Conservation (phyloP, 2,329 filamentous ascomycete genomes). For the Penicillium sp. region DNA sequence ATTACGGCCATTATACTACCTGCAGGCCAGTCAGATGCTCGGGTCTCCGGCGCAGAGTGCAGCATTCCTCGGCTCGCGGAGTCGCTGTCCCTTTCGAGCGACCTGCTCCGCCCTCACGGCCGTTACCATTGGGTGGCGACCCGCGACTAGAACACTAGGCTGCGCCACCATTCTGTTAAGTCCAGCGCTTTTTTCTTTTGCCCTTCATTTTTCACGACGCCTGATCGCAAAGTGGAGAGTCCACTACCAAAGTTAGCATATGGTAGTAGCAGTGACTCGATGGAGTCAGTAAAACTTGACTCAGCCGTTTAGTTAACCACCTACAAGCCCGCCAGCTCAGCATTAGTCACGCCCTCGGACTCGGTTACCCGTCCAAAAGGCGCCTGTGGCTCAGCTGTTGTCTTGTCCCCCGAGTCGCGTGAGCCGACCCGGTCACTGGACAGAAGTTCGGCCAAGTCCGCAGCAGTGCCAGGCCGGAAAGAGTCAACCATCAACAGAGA, state of each 20-base stretch:
- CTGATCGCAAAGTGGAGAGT: background rate
- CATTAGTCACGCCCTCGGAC: background rate
- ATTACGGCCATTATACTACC: background rate
- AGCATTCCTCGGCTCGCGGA: conserved; percentile 14
- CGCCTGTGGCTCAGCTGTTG: background rate
- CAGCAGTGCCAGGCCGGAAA: background rate
- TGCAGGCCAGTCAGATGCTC: conserved; percentile 28
- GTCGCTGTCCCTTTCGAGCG: conserved; percentile 8
- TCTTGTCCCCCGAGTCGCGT: conserved; percentile 7
- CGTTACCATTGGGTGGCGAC: background rate
- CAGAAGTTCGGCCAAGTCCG: conserved; percentile 8
- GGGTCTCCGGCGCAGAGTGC: conserved; percentile 17
- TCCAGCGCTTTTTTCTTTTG: background rate
- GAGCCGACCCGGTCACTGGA: conserved; percentile 9
- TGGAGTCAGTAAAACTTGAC: background rate
- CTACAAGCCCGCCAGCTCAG: background rate
- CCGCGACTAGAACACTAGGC: background rate
- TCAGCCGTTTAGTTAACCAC: background rate
- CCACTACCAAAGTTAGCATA: background rate
- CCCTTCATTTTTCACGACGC: background rate
- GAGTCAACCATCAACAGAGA: background rate
- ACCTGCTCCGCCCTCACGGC: background rate
- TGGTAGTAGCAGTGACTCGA: background rate
- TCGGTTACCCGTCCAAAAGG: background rate
- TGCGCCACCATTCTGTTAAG: conserved; percentile 2